phyloP scores from a whole-genome alignment of 1,284 basidiomycete species.

The Hypsizygus ulmarius region DNA sequence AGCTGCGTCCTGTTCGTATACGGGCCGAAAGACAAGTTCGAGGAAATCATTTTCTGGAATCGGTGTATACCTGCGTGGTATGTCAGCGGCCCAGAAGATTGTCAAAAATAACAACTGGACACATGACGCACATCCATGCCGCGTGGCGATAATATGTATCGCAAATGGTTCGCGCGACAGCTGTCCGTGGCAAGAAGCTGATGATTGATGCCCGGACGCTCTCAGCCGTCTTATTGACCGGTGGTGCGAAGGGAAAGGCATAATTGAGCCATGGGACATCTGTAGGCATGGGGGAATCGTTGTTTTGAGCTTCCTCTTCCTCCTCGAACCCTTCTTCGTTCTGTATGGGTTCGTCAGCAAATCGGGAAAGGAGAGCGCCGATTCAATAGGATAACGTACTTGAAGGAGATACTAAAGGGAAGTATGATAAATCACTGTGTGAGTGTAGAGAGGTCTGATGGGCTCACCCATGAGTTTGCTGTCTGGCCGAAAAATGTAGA shows the following conservation, averaged over 20 bases:
- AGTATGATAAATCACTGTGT: constrained; percentile 5
- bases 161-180: constrained; percentile 42
- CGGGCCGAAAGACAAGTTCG: constrained; percentile 46
- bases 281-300: constrained; percentile 42
- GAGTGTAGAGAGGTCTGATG: neutral
- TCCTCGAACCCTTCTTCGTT: constrained; percentile 57
- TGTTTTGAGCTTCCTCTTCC: constrained; percentile 40
- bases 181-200: constrained; percentile 43
- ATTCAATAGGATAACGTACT: constrained; percentile 26
- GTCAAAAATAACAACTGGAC: constrained; percentile 11
- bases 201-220: constrained; percentile 43
- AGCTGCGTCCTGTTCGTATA: constrained; percentile 44
- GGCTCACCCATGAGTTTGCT: constrained; percentile 65
- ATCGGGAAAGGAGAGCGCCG: constrained; percentile 7
- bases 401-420: constrained; percentile 43
- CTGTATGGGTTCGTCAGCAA: constrained; percentile 30
- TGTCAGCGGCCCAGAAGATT: constrained; percentile 7
- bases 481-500: constrained; percentile 63
- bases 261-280: constrained; percentile 58
- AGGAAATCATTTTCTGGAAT: constrained; percentile 56
- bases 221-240: constrained; percentile 40
- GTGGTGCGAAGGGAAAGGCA: constrained; percentile 55
- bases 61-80: constrained; percentile 52
- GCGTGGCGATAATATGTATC: constrained; percentile 61
- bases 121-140: constrained; percentile 60